Evolutionary conservation across 2,329 filamentous ascomycete species (phyloP), one percentile per base, ranked within the genome.

Genomic region (Monilinia fructigena): DNA sequence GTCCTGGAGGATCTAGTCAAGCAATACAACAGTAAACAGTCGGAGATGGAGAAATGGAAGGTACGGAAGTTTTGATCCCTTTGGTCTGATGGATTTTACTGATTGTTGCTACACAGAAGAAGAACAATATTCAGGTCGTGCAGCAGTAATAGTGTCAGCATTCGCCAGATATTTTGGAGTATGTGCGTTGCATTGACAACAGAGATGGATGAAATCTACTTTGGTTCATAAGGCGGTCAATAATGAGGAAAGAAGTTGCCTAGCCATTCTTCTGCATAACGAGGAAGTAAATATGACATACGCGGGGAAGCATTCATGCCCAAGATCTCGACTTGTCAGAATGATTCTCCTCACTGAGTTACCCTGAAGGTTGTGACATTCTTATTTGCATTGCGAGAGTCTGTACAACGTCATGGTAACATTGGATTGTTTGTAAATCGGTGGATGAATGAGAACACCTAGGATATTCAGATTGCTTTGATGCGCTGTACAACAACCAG

Each of bases 31-130:
- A 81, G 83, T 42, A 96, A 97, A 80, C 93, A 99, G 78, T 88
- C 92, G 53, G 95, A 99, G 76, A 86, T 99, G 83, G 94, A 99
- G 77, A 93, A 89, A 79, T 99, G 95, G 95, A 99, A 99, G 92
- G 94, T 96, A 80, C 67, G 87, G 76, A 54, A 62, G 48, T 20
- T n/a, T 48, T 61, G 61, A 53, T 48, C 38, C 50, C 20, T n/a
- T 55, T n/a, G 56, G 59, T 2, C 35, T 42, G 62, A 26, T 26
- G 42, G 42, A 42, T 67, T 65, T 70, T 74, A 65, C 73, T 63
- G 47, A 48, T 45, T 35, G 50, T 65, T n/a, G 64, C 47, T 58
- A 45, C 76, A 76, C 78, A 93, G 91, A 93, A 93, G 79, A 93
- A 93, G 86, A 92, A 95, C 80, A 94, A 94, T 75, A 86, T 95